A percentile compares a stretch with the other conserved stretches of the same genome.
These are phyloP conservation scores for Gossypium mustelinum DNA, from an alignment of 345 rosid species.

Conservation along the genomic window DNA sequence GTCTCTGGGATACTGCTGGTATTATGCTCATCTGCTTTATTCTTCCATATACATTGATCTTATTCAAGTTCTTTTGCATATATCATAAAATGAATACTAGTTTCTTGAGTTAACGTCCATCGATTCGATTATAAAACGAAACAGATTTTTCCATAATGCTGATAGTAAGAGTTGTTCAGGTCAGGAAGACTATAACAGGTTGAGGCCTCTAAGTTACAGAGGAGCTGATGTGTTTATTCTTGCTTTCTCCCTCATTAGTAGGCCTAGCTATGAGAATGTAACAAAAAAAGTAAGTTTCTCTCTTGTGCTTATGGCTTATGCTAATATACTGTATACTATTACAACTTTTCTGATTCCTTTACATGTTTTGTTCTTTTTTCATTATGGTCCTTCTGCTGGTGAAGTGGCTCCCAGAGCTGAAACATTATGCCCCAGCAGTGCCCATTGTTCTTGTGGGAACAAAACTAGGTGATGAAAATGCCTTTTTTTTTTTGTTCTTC, in stretches of 20 bases:
- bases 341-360: conserved; percentile 19
- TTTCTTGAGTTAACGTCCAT: background rate
- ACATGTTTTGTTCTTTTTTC: conserved; percentile 13
- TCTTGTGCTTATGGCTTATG: background rate
- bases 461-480: conserved; percentile 50
- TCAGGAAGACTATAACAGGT: conserved; percentile 49
- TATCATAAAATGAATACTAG: background rate
- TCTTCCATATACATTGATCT: background rate
- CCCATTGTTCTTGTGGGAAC: conserved; percentile 86
- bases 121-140: background rate
- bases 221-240: conserved; percentile 54
- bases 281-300: conserved; percentile 37
- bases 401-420: conserved; percentile 87
- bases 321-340: conserved; percentile 2
- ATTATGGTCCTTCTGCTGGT: conserved; percentile 20
- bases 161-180: conserved; percentile 27
- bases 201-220: conserved; percentile 50
- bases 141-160: background rate
- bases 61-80: background rate
- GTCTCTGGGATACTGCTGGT: conserved; percentile 97
- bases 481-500: conserved; percentile 1
- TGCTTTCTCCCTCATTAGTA: conserved; percentile 58
- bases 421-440: conserved; percentile 73
- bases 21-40: conserved; percentile 24
- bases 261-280: conserved; percentile 51